These are phyloP conservation scores for Hordeum pubiflorum DNA, from an alignment of 202 grass and related monocot species.

Conservation along the genomic window DNA sequence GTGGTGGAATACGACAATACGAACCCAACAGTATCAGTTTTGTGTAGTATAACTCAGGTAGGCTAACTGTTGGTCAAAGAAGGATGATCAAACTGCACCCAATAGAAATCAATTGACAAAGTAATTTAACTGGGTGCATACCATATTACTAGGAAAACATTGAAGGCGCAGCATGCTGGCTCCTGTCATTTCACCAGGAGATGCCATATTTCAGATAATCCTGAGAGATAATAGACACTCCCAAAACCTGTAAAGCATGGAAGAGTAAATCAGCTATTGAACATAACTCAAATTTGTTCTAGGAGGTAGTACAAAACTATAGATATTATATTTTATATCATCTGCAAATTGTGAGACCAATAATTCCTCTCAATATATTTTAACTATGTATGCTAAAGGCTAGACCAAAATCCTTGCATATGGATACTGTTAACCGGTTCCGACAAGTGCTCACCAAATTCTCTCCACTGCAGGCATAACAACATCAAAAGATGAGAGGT, in stretches of 20 bases:
- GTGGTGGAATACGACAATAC: not conserved
- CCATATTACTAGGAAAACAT: slow-evolving; percentile 29
- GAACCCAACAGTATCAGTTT: not conserved
- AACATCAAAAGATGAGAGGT: not conserved
- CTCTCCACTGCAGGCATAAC: not conserved
- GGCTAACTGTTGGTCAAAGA: not conserved
- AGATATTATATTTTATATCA: not conserved
- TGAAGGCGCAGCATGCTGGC: slow-evolving; percentile 22
- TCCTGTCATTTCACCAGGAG: slow-evolving; percentile 21
- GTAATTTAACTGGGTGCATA: slow-evolving; percentile 4
- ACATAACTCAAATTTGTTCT: not conserved
- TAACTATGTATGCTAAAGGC: not conserved
- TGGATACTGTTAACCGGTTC: not conserved
- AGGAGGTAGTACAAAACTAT: not conserved
- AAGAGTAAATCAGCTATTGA: not conserved
- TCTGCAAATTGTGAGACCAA: not conserved
- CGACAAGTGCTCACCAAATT: not conserved
- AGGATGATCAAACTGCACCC: not conserved
- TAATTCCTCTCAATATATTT: not conserved
- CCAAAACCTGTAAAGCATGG: slow-evolving; percentile 6
- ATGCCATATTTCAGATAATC: slow-evolving; percentile 24
- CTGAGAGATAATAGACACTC: not conserved
- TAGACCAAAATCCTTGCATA: not conserved
- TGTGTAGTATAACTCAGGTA: not conserved
- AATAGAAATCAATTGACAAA: not conserved